These are phyloP conservation scores for Sporothrix schenckii DNA, from an alignment of 2,329 filamentous ascomycete species.

Conservation along the genomic window DNA sequence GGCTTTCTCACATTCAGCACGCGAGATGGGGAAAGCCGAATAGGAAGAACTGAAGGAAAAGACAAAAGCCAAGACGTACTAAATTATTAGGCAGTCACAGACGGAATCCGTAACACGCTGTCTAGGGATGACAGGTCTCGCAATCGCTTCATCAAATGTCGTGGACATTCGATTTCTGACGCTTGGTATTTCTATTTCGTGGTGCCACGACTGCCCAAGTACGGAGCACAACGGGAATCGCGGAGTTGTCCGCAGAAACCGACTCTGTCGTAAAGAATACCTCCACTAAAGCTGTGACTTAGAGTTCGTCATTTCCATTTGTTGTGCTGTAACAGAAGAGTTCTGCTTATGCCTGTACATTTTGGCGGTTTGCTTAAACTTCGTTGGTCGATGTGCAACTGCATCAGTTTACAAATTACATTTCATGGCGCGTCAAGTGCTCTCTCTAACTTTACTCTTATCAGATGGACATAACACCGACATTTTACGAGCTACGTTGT, in stretches of 20 bases:
- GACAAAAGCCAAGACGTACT: background rate
- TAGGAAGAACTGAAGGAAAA: background rate
- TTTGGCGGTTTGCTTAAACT: background rate
- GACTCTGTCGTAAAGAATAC: background rate
- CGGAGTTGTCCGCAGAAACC: background rate
- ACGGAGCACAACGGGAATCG: background rate
- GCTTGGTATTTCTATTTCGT: background rate
- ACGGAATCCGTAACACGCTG: slow-evolving; percentile 10
- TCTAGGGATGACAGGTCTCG: slow-evolving; percentile 8
- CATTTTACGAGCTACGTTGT: background rate
- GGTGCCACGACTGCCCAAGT: background rate
- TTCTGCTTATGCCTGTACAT: background rate
- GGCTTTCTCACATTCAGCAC: background rate
- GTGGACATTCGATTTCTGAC: background rate
- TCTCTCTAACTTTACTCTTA: background rate
- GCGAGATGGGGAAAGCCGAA: background rate
- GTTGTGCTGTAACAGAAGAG: background rate
- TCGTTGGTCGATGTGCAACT: background rate
- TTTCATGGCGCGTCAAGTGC: background rate
- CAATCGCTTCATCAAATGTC: background rate
- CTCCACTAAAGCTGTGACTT: background rate
- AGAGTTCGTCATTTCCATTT: slow-evolving; percentile 8
- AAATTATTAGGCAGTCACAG: background rate
- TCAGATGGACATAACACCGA: background rate
- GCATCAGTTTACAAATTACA: background rate